Conservation (phyloP, 2,329 filamentous ascomycete species). For the Aureobasidium melanogenum region DNA sequence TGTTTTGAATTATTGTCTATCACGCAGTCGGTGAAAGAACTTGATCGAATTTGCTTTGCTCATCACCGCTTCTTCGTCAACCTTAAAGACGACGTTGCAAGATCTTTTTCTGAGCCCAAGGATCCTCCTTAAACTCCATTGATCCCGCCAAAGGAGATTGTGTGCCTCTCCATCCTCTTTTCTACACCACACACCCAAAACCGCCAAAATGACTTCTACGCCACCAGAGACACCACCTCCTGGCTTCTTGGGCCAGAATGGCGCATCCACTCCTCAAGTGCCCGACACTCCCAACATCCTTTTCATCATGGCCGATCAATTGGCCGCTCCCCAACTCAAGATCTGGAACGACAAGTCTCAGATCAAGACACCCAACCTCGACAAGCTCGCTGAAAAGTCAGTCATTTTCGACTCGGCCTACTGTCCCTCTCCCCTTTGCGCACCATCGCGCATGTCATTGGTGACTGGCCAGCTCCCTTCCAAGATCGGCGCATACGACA, state of each 20-base stretch:
- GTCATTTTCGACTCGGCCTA: slow-evolving; percentile 93
- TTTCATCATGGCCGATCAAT: slow-evolving; percentile 96
- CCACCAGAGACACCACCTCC: slow-evolving; percentile 29
- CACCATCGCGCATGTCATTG: slow-evolving; percentile 88
- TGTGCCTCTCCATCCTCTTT: neutral
- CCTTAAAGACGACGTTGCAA: neutral
- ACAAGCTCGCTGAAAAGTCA: slow-evolving; percentile 68
- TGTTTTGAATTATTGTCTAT: slow-evolving; percentile 1
- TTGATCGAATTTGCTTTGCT: neutral
- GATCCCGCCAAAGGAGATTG: neutral
- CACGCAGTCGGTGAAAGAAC: neutral
- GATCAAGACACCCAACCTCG: slow-evolving; percentile 87
- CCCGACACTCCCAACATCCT: slow-evolving; percentile 61
- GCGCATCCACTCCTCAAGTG: slow-evolving; percentile 30
- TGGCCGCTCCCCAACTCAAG: slow-evolving; percentile 81
- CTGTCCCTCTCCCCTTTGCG: slow-evolving; percentile 87
- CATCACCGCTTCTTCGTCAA: neutral
- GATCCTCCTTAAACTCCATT: neutral
- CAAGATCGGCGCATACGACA: slow-evolving; percentile 87
- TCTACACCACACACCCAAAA: neutral
- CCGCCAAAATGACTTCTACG: slow-evolving; percentile 17
- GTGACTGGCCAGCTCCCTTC: slow-evolving; percentile 86
- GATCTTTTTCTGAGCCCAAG: neutral
- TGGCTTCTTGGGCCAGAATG: slow-evolving; percentile 29
- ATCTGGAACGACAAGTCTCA: slow-evolving; percentile 84